Base-by-base conservation (phyloP, 2,329 filamentous ascomycete genomes). In the Gaeumannomyces sp. region DNA sequence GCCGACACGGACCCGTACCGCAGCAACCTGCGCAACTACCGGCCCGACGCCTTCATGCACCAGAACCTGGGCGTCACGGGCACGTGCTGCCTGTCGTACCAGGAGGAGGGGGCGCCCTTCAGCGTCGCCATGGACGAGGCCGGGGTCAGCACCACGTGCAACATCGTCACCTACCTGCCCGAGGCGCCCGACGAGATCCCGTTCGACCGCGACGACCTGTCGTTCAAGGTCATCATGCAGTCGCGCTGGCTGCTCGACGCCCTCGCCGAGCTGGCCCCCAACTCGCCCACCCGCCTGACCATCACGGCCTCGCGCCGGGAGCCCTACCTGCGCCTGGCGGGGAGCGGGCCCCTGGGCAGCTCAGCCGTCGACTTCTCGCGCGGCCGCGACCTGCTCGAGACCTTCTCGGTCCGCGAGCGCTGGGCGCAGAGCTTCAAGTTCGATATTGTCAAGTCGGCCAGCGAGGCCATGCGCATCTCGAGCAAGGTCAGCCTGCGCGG, bases 181-280 rank as follows among this genome's bases (percentile, higher is more conserved):
- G 89, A 92, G 68, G 77, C 79, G 58, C 83, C 86, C 22, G 89
- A 93, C 63, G 89, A 93, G 63, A 98, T 99, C 60, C 95, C 94
- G 0, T 92, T 99, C 69, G 88, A 94, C 72, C 86, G 93, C 38
- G 85, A 92, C 62, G 85, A 88, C 63, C 81, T 98, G 11, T 82
- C 87, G 11, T 90, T 97, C 79, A 99, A 98, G 75, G 92, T 97
- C 66, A 98, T 99, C 73, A 97, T 97, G 90, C 90, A 89, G 69
- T 86, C 89, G 14, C 84, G 84, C 45, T 89, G 85, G 76, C 83
- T 94, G 5, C 83, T 90, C 14, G 90, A 93, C 71, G 87, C 88
- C 22, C 80, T 93, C 57, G 83, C 85, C 1, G 91, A 94, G 73
- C 83, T 89, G 61, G 85, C 83, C 1, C 84, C 84, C 16, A 89